phyloP scores from a whole-genome alignment of 2,329 filamentous ascomycete species.

The Apiospora saccharicola region DNA sequence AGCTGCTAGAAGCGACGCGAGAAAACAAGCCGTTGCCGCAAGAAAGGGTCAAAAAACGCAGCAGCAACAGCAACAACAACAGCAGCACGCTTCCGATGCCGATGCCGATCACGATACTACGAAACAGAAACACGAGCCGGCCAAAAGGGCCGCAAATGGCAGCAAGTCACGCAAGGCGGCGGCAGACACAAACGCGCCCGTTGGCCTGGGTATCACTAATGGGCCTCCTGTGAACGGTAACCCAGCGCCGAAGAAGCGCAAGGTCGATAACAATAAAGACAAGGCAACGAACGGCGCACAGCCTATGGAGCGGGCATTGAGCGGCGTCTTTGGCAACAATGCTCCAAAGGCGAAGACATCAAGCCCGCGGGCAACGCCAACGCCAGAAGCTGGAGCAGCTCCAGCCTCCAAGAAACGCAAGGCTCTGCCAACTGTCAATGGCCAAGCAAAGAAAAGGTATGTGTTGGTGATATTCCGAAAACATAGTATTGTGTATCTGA shows the following conservation, averaged over 20 bases:
- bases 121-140: slow-evolving; percentile 48
- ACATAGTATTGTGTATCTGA: background rate
- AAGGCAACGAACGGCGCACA: slow-evolving; percentile 52
- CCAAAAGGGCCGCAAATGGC: slow-evolving; percentile 69
- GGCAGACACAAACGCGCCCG: slow-evolving; percentile 56
- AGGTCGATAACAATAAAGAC: slow-evolving; percentile 78
- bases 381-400: slow-evolving; percentile 56
- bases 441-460: slow-evolving; percentile 82
- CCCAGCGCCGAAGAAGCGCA: slow-evolving; percentile 76
- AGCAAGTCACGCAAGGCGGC: slow-evolving; percentile 68
- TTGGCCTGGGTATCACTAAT: slow-evolving; percentile 73
- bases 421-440: slow-evolving; percentile 69
- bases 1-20: slow-evolving; percentile 56
- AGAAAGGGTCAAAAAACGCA: slow-evolving; percentile 69
- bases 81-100: slow-evolving; percentile 75
- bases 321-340: slow-evolving; percentile 59
- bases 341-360: slow-evolving; percentile 64
- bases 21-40: slow-evolving; percentile 74
- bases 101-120: slow-evolving; percentile 67
- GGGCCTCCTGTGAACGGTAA: slow-evolving; percentile 57
- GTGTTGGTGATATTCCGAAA: slow-evolving; percentile 35
- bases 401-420: slow-evolving; percentile 74
- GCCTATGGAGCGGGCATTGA: slow-evolving; percentile 74
- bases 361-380: slow-evolving; percentile 75
- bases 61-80: slow-evolving; percentile 23